phyloP scores from a whole-genome alignment of 2,329 filamentous ascomycete species.

The Colletotrichum kahawae region DNA sequence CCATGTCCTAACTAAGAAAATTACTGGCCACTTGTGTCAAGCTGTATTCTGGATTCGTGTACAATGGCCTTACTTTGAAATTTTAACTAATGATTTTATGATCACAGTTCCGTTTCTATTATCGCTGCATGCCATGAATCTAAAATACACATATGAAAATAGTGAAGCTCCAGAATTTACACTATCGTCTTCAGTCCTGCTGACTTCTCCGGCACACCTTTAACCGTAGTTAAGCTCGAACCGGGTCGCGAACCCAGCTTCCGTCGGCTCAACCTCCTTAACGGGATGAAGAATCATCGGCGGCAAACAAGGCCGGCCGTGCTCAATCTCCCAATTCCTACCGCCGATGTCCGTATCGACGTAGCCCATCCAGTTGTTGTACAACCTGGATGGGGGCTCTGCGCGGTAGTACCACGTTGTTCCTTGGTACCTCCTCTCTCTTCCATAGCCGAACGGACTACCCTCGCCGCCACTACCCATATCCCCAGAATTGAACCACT shows the following conservation, averaged over 20 bases:
- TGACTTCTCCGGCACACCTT: slow-evolving; percentile 14
- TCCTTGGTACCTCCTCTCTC: slow-evolving; percentile 61
- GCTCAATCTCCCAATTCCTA: slow-evolving; percentile 56
- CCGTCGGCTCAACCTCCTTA: slow-evolving; percentile 60
- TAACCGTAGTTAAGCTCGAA: slow-evolving; percentile 44
- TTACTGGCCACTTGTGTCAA: too few species aligned
- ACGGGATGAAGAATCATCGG: slow-evolving; percentile 65
- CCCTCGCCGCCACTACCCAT: slow-evolving; percentile 59
- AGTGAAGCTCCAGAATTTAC: background rate
- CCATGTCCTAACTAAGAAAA: too few species aligned
- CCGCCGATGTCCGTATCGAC: slow-evolving; percentile 62
- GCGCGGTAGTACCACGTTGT: slow-evolving; percentile 67
- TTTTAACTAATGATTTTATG: too few species aligned
- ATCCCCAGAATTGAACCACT: slow-evolving; percentile 65
- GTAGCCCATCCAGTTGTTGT: slow-evolving; percentile 69
- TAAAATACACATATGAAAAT: background rate
- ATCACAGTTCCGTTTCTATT: too few species aligned
- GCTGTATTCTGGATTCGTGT: too few species aligned
- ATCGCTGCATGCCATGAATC: background rate
- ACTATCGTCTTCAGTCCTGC: background rate
- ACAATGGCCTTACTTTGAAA: too few species aligned
- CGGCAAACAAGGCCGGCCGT: slow-evolving; percentile 64
- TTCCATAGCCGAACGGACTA: slow-evolving; percentile 64
- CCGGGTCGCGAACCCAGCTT: slow-evolving; percentile 42
- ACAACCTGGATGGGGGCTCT: slow-evolving; percentile 60